phyloP scores from a whole-genome alignment of 768 basidiomycete genomes.

The Kwoniella europaea region DNA sequence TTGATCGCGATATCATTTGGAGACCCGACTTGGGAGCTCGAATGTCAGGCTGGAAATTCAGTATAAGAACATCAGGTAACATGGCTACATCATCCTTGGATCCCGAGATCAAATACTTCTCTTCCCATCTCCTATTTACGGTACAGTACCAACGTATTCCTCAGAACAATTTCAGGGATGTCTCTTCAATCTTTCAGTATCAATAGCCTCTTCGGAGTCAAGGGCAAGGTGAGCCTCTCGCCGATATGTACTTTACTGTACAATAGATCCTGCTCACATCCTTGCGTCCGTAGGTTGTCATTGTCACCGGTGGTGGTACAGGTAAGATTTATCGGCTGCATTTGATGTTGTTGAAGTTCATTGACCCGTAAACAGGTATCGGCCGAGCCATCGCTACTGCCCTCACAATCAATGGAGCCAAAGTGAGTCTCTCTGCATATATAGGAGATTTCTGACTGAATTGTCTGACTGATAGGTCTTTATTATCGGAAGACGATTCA shows the following conservation, averaged over 20 bases:
- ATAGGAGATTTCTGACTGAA: conserved; percentile 1
- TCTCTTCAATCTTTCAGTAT: conserved; percentile 14
- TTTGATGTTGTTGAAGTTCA: background rate
- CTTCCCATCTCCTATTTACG: too few species aligned
- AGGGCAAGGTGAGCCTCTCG: conserved; percentile 38
- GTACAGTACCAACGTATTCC: too few species aligned
- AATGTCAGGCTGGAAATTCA: background rate
- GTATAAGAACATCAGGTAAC: background rate
- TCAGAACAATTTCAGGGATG: conserved; percentile 7
- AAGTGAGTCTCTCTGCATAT: conserved; percentile 27
- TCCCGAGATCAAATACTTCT: too few species aligned
- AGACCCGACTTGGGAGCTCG: too few species aligned
- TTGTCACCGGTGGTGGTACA: conserved; percentile 56
- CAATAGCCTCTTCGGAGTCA: conserved; percentile 49
- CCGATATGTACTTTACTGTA: background rate
- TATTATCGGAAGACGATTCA: conserved; percentile 51
- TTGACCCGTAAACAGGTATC: conserved; percentile 37
- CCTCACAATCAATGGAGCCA: conserved; percentile 53
- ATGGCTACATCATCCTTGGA: background rate
- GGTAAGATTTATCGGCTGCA: conserved; percentile 10
- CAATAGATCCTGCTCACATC: background rate
- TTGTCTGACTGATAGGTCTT: conserved; percentile 26
- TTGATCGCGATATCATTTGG: background rate
- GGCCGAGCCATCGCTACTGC: conserved; percentile 50
- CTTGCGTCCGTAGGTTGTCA: conserved; percentile 28